phyloP scores from a whole-genome alignment of 805 yeast species.

The Diddensiella santjacobensis region DNA sequence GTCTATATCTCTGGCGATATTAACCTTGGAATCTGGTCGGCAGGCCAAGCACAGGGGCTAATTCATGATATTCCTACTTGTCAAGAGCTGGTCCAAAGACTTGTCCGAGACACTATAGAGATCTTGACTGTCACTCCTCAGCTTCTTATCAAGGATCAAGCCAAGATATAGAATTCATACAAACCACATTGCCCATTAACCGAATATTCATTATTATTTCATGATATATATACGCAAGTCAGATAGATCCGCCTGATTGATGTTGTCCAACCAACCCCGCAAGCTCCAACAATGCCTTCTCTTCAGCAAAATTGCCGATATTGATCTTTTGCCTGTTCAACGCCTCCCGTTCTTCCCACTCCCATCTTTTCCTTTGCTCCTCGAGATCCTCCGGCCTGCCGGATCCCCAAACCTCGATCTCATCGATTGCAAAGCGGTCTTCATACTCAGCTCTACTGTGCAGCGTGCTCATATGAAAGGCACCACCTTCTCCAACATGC shows the following conservation, averaged over 20 bases:
- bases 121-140: conserved; percentile 15
- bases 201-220: background rate
- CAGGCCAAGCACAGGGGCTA: conserved; percentile 30
- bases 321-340: conserved; percentile 71
- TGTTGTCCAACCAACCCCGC: conserved; percentile 58
- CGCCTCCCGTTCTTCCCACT: conserved; percentile 89
- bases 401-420: conserved; percentile 88
- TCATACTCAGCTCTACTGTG: conserved; percentile 47
- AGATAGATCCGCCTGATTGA: conserved; percentile 36
- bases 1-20: conserved; percentile 31
- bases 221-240: background rate
- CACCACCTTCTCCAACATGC: conserved; percentile 56
- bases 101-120: conserved; percentile 27
- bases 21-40: conserved; percentile 32
- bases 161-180: conserved; percentile 3
- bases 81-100: conserved; percentile 26
- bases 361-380: conserved; percentile 76
- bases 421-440: conserved; percentile 64
- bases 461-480: conserved; percentile 39
- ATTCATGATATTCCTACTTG: conserved; percentile 34
- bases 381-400: conserved; percentile 75
- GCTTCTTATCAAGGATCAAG: conserved; percentile 2
- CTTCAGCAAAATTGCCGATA: conserved; percentile 59
- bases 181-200: no score
- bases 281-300: conserved; percentile 80